Evolutionary conservation across 495 filamentous ascomycete genomes (phyloP).

Genomic region (Daldinia bambusicola): DNA sequence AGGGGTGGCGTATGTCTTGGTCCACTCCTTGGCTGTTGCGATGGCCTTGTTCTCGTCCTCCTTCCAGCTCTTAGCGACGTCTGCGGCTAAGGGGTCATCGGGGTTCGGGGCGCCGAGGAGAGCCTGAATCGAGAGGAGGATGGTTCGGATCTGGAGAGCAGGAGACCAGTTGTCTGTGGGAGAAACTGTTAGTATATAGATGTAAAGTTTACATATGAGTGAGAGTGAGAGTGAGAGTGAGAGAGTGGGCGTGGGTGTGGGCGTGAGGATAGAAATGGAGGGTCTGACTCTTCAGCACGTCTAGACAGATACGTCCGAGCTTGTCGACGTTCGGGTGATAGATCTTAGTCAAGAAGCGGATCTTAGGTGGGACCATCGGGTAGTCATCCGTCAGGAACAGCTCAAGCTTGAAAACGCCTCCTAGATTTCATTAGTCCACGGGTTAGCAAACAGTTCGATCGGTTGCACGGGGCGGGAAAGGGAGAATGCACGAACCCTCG

Average conservation of each 20-base stretch:
- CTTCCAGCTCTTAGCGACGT: slow-evolving; percentile 98
- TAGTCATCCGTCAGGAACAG: slow-evolving; percentile 99
- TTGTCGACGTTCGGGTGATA: slow-evolving; percentile 99
- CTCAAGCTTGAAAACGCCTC: slow-evolving; percentile 96
- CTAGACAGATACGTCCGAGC: slow-evolving; percentile 94
- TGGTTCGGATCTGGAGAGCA: slow-evolving; percentile 96
- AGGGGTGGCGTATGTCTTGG: slow-evolving; percentile 72
- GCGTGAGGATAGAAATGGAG: not conserved
- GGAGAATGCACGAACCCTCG: slow-evolving; percentile 68
- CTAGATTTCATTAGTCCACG: slow-evolving; percentile 54
- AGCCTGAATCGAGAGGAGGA: slow-evolving; percentile 96
- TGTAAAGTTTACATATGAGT: not conserved
- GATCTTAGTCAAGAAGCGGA: slow-evolving; percentile 98
- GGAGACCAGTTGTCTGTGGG: slow-evolving; percentile 96
- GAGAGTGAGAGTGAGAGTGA: not conserved
- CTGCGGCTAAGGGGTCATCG: slow-evolving; percentile 94
- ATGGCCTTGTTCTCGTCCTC: slow-evolving; percentile 92
- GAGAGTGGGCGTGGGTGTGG: not conserved
- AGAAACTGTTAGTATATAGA: slow-evolving; percentile 13
- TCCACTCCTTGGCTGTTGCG: slow-evolving; percentile 90
- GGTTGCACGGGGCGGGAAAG: not conserved
- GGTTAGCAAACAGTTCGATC: slow-evolving; percentile 18
- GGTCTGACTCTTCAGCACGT: slow-evolving; percentile 91
- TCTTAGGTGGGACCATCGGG: slow-evolving; percentile 98
- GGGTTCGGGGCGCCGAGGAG: slow-evolving; percentile 96